phyloP scores from a whole-genome alignment of 2,329 filamentous ascomycete genomes.

The Cordyceps farinosa region DNA sequence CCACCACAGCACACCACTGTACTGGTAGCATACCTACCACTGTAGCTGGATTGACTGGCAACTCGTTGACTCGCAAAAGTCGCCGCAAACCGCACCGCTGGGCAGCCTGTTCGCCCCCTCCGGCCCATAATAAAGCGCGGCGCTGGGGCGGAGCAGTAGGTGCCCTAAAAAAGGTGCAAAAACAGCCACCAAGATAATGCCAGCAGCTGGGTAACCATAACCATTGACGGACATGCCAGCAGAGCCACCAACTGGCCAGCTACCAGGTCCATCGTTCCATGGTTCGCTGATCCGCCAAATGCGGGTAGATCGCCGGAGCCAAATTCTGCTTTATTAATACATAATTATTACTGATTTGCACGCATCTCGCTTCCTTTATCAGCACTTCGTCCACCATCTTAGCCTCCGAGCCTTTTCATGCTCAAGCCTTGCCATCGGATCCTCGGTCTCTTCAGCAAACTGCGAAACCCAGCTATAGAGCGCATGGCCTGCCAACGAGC shows the following conservation, averaged over 20 bases:
- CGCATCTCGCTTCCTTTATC: too few species aligned
- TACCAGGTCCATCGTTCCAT: too few species aligned
- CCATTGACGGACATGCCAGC: too few species aligned
- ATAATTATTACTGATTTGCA: too few species aligned
- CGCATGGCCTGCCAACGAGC: not conserved
- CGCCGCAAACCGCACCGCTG: not conserved
- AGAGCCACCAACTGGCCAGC: too few species aligned
- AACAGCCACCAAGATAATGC: too few species aligned
- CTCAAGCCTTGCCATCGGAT: not conserved
- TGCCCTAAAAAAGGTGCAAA: too few species aligned
- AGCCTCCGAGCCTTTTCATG: not conserved
- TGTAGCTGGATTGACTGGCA: not conserved
- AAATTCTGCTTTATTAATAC: too few species aligned
- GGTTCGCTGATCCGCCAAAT: too few species aligned
- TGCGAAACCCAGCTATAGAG: not conserved
- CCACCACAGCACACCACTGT: not conserved
- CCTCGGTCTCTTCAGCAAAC: not conserved
- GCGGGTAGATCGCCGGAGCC: too few species aligned
- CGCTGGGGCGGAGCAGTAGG: not conserved
- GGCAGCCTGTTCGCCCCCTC: not conserved
- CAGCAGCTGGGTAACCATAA: too few species aligned
- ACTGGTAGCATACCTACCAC: not conserved
- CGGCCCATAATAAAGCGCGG: conserved; percentile 4
- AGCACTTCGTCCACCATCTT: conserved; percentile 1
- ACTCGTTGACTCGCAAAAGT: conserved; percentile 3